Evolutionary conservation across 805 yeast genomes (phyloP).

Genomic region (Tetrapisispora fleetii): DNA sequence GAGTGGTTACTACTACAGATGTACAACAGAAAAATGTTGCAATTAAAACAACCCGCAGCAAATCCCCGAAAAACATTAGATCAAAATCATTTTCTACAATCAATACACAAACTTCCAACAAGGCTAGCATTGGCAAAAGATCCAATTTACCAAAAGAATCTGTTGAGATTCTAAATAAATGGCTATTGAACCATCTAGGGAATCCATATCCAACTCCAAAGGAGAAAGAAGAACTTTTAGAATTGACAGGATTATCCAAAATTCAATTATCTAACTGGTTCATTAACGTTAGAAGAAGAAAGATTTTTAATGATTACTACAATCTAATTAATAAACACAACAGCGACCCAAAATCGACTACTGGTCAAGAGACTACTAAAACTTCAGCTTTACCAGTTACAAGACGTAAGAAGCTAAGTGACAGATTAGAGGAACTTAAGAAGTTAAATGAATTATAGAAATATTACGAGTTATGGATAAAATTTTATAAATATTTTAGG

Average conservation of each 20-base stretch:
- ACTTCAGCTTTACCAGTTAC: conserved; percentile 6
- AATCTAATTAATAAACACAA: conserved; percentile 7
- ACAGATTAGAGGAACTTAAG: conserved; percentile 27
- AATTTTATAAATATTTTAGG: background rate
- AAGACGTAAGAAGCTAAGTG: conserved; percentile 28
- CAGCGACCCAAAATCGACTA: background rate
- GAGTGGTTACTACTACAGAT: background rate
- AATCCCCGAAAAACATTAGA: background rate
- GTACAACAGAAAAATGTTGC: background rate
- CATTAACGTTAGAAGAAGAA: conserved; percentile 75
- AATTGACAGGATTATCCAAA: conserved; percentile 65
- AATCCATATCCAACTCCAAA: conserved; percentile 80
- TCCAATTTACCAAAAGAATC: conserved; percentile 74
- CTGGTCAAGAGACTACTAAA: background rate
- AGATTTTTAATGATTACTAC: conserved; percentile 35
- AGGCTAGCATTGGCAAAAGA: conserved; percentile 31
- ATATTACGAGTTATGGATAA: background rate
- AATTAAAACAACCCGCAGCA: background rate
- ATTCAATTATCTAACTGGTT: conserved; percentile 84
- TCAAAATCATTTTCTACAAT: background rate
- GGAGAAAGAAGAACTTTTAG: conserved; percentile 61
- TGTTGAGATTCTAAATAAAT: conserved; percentile 56
- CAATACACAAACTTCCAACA: background rate
- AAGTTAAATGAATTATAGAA: conserved; percentile 7
- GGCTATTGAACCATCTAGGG: conserved; percentile 66